phyloP scores from a whole-genome alignment of 306 rosid species.

The Vigna hirtella region DNA sequence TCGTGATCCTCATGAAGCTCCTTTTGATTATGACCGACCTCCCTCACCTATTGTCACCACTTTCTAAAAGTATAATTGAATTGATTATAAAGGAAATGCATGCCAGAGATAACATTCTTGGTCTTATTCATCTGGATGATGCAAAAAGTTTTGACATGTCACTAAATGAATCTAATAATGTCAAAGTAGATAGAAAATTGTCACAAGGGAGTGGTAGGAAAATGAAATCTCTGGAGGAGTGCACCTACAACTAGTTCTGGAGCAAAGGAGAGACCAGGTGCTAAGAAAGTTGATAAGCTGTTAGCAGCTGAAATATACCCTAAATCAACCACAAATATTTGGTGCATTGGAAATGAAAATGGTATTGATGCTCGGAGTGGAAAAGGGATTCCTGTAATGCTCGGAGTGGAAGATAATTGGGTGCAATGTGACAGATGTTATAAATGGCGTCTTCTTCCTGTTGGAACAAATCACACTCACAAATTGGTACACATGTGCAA shows the following conservation, averaged over 20 bases:
- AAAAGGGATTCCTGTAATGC: slow-evolving; percentile 58
- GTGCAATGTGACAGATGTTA: slow-evolving; percentile 86
- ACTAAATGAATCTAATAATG: slow-evolving; percentile 49
- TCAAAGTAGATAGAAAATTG: slow-evolving; percentile 58
- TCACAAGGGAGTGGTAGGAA: slow-evolving; percentile 57
- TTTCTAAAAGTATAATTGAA: slow-evolving; percentile 67
- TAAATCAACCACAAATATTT: slow-evolving; percentile 53
- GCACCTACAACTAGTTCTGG: slow-evolving; percentile 47
- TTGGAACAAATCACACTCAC: slow-evolving; percentile 57
- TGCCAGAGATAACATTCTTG: slow-evolving; percentile 51
- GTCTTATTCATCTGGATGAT: slow-evolving; percentile 55
- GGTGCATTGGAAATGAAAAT: slow-evolving; percentile 49
- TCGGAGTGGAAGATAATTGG: slow-evolving; percentile 80
- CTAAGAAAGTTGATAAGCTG: slow-evolving; percentile 61
- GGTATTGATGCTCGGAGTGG: slow-evolving; percentile 52
- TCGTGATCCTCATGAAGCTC: slow-evolving; percentile 61
- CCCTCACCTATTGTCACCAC: slow-evolving; percentile 80
- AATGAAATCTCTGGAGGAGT: slow-evolving; percentile 57
- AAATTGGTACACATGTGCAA: too few species aligned
- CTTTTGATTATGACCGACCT: slow-evolving; percentile 73
- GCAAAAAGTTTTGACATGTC: slow-evolving; percentile 55
- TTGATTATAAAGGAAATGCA: slow-evolving; percentile 57
- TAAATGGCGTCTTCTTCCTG: slow-evolving; percentile 95
- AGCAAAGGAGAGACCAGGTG: slow-evolving; percentile 62
- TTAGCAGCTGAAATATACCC: slow-evolving; percentile 50